Percentiles rank a stretch among this genome's conserved stretches.
Evolutionary conservation across 1,139 yeast species (phyloP).

Genomic region (Debaryomyces subglobosus): DNA sequence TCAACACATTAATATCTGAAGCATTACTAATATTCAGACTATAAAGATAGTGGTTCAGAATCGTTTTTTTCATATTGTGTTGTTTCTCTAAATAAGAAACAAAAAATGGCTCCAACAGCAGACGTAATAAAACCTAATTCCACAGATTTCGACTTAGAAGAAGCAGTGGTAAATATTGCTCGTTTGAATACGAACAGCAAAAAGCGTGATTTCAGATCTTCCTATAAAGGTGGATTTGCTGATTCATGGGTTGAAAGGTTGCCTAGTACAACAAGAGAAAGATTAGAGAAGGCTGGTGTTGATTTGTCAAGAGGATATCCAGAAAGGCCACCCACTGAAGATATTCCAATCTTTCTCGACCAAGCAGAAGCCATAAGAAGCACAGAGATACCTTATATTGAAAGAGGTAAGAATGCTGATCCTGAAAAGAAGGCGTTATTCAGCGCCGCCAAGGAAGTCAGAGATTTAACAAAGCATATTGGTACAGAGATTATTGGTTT

Average conservation of each 20-base stretch:
- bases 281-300: slow-evolving; percentile 32
- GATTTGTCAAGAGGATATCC: slow-evolving; percentile 41
- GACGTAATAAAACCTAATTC: not conserved
- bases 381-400: slow-evolving; percentile 43
- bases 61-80: not conserved
- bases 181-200: not conserved
- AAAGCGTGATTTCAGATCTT: slow-evolving; percentile 6
- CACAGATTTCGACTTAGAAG: slow-evolving; percentile 1
- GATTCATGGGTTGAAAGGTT: slow-evolving; percentile 21
- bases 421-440: slow-evolving; percentile 56
- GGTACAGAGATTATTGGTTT: slow-evolving; percentile 62
- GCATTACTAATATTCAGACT: not conserved
- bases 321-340: slow-evolving; percentile 24
- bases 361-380: slow-evolving; percentile 52
- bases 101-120: slow-evolving; percentile 5
- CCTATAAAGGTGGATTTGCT: slow-evolving; percentile 17
- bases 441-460: slow-evolving; percentile 55
- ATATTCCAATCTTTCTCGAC: slow-evolving; percentile 54
- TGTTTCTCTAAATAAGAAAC: not conserved
- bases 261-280: slow-evolving; percentile 21
- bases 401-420: slow-evolving; percentile 53
- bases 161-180: not conserved
- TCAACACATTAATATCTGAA: not conserved
- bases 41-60: not conserved
- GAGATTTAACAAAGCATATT: slow-evolving; percentile 47